A percentile compares a stretch with the other conserved stretches of the same genome.
phyloP scores from a whole-genome alignment of 345 rosid genomes.

The Populus euphratica region DNA sequence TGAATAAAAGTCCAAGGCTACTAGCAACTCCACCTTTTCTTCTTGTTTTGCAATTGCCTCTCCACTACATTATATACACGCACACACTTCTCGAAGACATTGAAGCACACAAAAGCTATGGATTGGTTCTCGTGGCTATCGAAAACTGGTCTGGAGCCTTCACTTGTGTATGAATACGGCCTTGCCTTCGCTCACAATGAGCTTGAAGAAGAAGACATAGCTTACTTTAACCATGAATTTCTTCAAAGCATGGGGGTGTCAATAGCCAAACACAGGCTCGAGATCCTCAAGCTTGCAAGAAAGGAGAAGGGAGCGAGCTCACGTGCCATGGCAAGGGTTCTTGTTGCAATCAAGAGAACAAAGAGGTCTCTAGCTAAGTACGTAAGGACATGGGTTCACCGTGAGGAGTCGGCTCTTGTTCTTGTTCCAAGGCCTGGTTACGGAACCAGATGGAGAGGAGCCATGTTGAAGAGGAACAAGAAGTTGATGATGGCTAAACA shows the following conservation, averaged over 20 bases:
- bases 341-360: slow-evolving; percentile 60
- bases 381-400: slow-evolving; percentile 43
- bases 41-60: not conserved
- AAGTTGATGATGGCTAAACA: slow-evolving; percentile 40
- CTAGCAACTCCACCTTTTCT: not conserved
- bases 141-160: slow-evolving; percentile 63
- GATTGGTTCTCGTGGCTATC: slow-evolving; percentile 98
- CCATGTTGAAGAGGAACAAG: slow-evolving; percentile 69
- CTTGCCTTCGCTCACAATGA: slow-evolving; percentile 74
- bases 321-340: slow-evolving; percentile 45
- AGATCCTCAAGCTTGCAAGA: slow-evolving; percentile 82
- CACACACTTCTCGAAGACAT: not conserved
- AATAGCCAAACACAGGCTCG: slow-evolving; percentile 90
- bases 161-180: slow-evolving; percentile 74
- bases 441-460: slow-evolving; percentile 49
- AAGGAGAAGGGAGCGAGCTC: slow-evolving; percentile 33
- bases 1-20: slow-evolving; percentile 5
- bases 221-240: slow-evolving; percentile 86
- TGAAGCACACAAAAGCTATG: slow-evolving; percentile 30
- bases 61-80: not conserved
- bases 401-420: slow-evolving; percentile 50
- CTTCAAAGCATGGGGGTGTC: slow-evolving; percentile 96
- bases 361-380: slow-evolving; percentile 44
- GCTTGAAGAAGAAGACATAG: slow-evolving; percentile 76
- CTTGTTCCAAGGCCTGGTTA: slow-evolving; percentile 43